Conservation (phyloP, 371 early-diverging fungal genomes). For the Rhizopus arrhizus region DNA sequence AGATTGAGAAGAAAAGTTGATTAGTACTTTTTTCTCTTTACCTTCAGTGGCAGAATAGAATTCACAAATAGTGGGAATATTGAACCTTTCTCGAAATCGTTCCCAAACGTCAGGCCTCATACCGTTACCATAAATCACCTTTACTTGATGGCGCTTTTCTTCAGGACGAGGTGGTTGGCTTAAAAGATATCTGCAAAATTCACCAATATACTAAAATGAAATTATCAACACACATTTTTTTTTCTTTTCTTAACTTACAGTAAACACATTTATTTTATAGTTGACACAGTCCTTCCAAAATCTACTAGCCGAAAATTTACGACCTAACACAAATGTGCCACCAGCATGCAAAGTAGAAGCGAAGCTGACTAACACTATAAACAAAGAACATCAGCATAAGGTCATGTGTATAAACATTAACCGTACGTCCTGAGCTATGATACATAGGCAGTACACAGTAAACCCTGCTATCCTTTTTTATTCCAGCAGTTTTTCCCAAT, state of each 20-base stretch:
- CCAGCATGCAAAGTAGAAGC: slow-evolving; percentile 35
- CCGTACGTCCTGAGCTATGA: slow-evolving; percentile 54
- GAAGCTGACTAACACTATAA: slow-evolving; percentile 40
- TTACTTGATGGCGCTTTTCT: slow-evolving; percentile 52
- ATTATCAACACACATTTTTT: not conserved
- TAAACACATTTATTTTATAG: slow-evolving; percentile 43
- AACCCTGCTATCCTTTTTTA: slow-evolving; percentile 34
- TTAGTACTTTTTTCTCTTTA: not conserved
- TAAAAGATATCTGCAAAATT: slow-evolving; percentile 68
- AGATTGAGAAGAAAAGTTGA: not conserved
- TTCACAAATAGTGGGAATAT: slow-evolving; percentile 52
- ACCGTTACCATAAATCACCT: slow-evolving; percentile 68
- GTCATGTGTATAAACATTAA: not conserved
- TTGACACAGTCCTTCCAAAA: slow-evolving; percentile 56
- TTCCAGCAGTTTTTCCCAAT: slow-evolving; percentile 16
- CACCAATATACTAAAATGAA: slow-evolving; percentile 61
- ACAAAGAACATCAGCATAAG: not conserved
- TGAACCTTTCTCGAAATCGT: slow-evolving; percentile 53
- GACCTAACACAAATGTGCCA: slow-evolving; percentile 44
- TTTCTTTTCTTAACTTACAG: slow-evolving; percentile 21
- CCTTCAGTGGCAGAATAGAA: slow-evolving; percentile 63
- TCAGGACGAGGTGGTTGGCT: slow-evolving; percentile 47
- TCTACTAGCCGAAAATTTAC: slow-evolving; percentile 52
- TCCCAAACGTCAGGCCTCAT: slow-evolving; percentile 70
- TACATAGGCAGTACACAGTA: slow-evolving; percentile 57